These are phyloP conservation scores for Yarrowia phangngaensis DNA, from an alignment of 805 yeast genomes.

Conservation along the genomic window DNA sequence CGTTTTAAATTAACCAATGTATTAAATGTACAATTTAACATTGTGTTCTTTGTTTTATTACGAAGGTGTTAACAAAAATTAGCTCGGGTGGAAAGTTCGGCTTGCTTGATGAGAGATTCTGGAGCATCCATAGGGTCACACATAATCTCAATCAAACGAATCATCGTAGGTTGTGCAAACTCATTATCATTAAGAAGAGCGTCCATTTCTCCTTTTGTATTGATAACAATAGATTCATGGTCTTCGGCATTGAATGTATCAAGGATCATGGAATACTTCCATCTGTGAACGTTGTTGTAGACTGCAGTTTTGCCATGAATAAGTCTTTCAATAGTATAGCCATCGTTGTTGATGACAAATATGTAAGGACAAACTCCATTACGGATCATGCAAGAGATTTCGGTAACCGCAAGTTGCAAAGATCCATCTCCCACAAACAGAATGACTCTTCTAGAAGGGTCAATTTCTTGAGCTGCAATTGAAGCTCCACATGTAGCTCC, in stretches of 20 bases:
- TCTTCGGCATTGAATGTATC: conserved; percentile 55
- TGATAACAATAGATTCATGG: conserved; percentile 43
- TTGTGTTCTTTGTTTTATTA: too few relatives aligned
- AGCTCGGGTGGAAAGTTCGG: conserved; percentile 53
- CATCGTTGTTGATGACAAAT: conserved; percentile 59
- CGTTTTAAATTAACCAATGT: too few relatives aligned
- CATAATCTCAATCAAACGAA: conserved; percentile 55
- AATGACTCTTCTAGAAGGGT: conserved; percentile 49
- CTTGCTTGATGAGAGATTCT: conserved; percentile 60
- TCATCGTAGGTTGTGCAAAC: conserved; percentile 45
- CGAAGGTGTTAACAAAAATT: too few relatives aligned
- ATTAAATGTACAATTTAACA: too few relatives aligned
- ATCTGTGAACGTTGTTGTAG: conserved; percentile 60
- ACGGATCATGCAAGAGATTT: conserved; percentile 55
- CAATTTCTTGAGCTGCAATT: conserved; percentile 52
- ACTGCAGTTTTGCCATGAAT: conserved; percentile 53
- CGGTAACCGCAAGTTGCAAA: conserved; percentile 63
- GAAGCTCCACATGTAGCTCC: conserved; percentile 64
- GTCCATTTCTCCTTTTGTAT: conserved; percentile 50
- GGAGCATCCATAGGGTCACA: conserved; percentile 62
- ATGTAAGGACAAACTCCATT: conserved; percentile 57
- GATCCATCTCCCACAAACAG: conserved; percentile 68
- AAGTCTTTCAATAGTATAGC: conserved; percentile 63
- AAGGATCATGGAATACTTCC: conserved; percentile 51
- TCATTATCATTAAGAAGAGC: conserved; percentile 42